These are phyloP conservation scores for Solanum okadae DNA, from an alignment of 257 asterid species.

Conservation along the genomic window DNA sequence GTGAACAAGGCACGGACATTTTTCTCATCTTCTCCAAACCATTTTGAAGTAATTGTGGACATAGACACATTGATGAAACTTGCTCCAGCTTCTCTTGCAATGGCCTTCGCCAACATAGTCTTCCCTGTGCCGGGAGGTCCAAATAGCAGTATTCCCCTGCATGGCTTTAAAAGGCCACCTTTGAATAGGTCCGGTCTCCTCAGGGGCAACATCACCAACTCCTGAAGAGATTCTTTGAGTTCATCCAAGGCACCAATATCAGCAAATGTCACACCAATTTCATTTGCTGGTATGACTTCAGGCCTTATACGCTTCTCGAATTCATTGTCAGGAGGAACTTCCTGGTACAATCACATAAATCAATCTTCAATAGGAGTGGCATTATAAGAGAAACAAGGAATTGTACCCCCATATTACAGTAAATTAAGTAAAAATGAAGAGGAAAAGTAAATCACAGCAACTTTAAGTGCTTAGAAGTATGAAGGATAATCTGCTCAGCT, in stretches of 20 bases:
- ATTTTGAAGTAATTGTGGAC: slow-evolving; percentile 82
- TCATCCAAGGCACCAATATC: slow-evolving; percentile 88
- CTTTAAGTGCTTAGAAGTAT: background rate
- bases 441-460: background rate
- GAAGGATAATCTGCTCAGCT: background rate
- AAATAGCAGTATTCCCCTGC: slow-evolving; percentile 74
- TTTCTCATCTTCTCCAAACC: slow-evolving; percentile 96
- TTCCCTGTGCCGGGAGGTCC: slow-evolving; percentile 96
- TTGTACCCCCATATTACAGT: background rate
- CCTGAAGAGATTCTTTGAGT: slow-evolving; percentile 74
- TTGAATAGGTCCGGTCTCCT: slow-evolving; percentile 77
- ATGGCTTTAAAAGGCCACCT: slow-evolving; percentile 85
- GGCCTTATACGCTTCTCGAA: slow-evolving; percentile 79
- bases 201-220: slow-evolving; percentile 78
- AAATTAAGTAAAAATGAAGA: background rate
- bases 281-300: slow-evolving; percentile 78
- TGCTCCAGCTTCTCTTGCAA: slow-evolving; percentile 87
- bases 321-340: slow-evolving; percentile 77
- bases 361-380: background rate
- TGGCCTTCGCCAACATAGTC: slow-evolving; percentile 90
- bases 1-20: slow-evolving; percentile 77
- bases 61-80: slow-evolving; percentile 77
- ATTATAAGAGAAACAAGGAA: background rate
- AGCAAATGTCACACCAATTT: slow-evolving; percentile 66
- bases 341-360: slow-evolving; percentile 29